phyloP scores from a whole-genome alignment of 441 rosid species.

The Eruca vesicaria region DNA sequence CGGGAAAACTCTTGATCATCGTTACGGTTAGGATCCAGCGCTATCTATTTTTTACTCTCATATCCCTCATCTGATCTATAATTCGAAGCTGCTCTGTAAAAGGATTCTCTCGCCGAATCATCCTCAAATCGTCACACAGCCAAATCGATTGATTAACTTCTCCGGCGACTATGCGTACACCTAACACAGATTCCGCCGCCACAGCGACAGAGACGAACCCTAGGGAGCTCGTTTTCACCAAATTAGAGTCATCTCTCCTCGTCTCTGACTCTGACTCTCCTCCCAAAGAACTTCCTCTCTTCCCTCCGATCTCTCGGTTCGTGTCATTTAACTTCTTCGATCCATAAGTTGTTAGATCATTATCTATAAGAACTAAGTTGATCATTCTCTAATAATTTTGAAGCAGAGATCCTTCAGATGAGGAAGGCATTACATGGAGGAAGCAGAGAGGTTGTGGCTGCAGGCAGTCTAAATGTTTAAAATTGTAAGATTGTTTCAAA shows the following conservation, averaged over 20 bases:
- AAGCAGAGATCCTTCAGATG: conserved; percentile 15
- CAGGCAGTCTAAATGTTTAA: conserved; percentile 65
- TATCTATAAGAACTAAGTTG: too few relatives aligned
- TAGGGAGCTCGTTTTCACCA: conserved; percentile 18
- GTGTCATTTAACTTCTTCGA: neutral
- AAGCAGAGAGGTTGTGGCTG: conserved; percentile 58
- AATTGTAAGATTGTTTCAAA: conserved; percentile 46
- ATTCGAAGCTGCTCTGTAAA: conserved; percentile 6
- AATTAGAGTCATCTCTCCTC: conserved; percentile 8
- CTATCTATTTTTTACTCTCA: neutral
- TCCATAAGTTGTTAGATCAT: neutral
- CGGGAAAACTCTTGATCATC: neutral
- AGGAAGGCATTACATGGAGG: conserved; percentile 34
- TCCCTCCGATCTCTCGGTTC: conserved; percentile 15
- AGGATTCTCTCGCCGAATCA: conserved; percentile 8
- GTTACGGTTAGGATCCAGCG: neutral
- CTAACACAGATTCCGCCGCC: neutral
- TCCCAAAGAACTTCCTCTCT: conserved; percentile 1
- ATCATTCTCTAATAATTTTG: neutral
- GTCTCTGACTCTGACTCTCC: too few relatives aligned
- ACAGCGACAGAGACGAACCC: conserved; percentile 7
- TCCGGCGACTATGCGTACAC: neutral
- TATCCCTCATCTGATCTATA: neutral
- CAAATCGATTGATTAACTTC: neutral
- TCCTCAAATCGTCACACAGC: neutral